Evolutionary conservation across 257 asterid species (phyloP), one percentile per base, ranked within the genome.

Genomic region (Cruciata laevipes): DNA sequence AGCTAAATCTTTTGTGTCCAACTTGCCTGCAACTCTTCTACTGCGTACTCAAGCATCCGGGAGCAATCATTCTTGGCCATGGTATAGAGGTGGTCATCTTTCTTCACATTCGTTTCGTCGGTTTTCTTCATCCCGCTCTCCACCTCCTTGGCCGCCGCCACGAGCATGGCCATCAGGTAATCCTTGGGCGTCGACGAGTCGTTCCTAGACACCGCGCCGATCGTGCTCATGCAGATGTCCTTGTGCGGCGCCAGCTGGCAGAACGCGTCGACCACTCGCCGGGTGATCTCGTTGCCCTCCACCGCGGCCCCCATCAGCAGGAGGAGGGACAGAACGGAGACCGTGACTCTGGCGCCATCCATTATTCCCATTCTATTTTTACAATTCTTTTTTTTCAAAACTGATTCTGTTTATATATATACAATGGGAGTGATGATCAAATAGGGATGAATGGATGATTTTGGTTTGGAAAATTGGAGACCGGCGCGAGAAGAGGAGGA

Each of bases 21-120:
- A 47, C 55, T 47, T 47, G n/a, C 55, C 27, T 86, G 82, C 0
- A 88, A 81, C 23, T 77, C 70, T 1, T 80, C 87, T 0, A 75
- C 33, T 0, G 95, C 89, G 25, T 71, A 71, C 3, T 83, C 83
- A 0, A 90, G 71, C 52, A 86, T 14, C 5, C 77, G 73, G 59
- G 85, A 83, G 75, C 97, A 90, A 72, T 86, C 95, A 62, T 86
- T 85, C 0, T 86, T 69, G 0, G 84, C 91, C 65, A 65, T 35
- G 33, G 78, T 71, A 57, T 78, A 44, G 63, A 38, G 73, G 1
- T 78, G 74, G 47, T 85, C 93, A 1, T 38, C 55, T 47, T 44
- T 7, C 55, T 68, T 73, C 13, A 79, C 70, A 71, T 81, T 72
- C 0, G 85, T 81, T 0, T 12, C 4, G 0, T 74, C 69, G 20